Evolutionary conservation across 768 basidiomycete species (phyloP), one percentile per base, ranked within the genome.

Genomic region (Kwoniella sp.): DNA sequence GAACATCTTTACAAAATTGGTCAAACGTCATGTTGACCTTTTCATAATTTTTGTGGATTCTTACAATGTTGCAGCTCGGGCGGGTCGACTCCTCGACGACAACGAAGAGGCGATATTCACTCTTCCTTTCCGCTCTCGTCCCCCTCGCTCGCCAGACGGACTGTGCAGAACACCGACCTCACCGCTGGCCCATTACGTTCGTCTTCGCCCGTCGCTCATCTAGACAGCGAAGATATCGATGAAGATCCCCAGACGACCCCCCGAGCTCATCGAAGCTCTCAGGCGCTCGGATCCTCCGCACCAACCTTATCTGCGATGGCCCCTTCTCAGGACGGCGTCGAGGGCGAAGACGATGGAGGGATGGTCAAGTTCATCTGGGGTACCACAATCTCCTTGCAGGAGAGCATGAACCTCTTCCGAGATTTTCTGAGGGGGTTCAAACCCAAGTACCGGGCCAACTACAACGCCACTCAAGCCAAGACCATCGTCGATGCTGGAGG

Each of bases 331-430:
- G 66, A 88, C 57, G 51, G 50, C 22, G 58, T 55, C 34, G 57
- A 55, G 17, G 70, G 60, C 4, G 71, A 74, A 15, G 74, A 70
- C n/a, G 89, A 89, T 0, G 90, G 91, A 62, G 91, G 91, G 70
- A 90, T 92, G 86, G 91, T 81, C 38, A 82, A 81, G 60, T 93
- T 92, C 25, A 92, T 99, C 66, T 99, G 96, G 95, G 96, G 96
- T 30, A 99, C 96, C 0, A 94, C 92, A 1, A 93, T 99, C 73
- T 90, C 91, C 70, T 85, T 99, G 28, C 85, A 87, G 2, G 90
- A 95, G 79, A 90, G 91, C 13, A 96, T 97, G 91, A 89, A 88
- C 73, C 81, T 89, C 22, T 98, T 97, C 83, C 86, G 88, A 57
- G 88, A 90, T 38, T 97, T 97, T 80, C 82, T 99, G 61, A 87